These are phyloP conservation scores for Terfezia claveryi DNA, from an alignment of 495 filamentous ascomycete species.

Conservation along the genomic window DNA sequence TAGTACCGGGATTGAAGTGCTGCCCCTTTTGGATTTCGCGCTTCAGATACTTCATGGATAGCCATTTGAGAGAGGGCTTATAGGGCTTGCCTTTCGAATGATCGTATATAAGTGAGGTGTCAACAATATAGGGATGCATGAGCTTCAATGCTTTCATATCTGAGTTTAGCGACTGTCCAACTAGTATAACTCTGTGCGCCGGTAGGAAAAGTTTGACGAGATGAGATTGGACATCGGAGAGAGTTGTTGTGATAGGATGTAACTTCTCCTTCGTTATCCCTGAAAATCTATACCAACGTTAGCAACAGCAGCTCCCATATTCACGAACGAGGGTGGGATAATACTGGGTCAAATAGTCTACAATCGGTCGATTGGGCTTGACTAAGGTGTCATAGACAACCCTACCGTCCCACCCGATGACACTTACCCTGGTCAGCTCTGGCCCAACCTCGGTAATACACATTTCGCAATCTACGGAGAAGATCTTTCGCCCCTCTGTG, in stretches of 20 bases:
- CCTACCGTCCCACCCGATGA: constrained; percentile 67
- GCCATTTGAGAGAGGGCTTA: constrained; percentile 58
- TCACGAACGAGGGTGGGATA: constrained; percentile 1
- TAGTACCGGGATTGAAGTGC: constrained; percentile 6
- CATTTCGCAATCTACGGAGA: constrained; percentile 93
- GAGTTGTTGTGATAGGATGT: constrained; percentile 56
- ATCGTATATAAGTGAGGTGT: constrained; percentile 63
- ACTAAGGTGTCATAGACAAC: constrained; percentile 74
- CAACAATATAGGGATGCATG: constrained; percentile 79
- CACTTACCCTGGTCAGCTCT: constrained; percentile 68
- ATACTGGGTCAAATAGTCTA: constrained; percentile 69
- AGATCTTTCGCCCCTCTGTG: constrained; percentile 58
- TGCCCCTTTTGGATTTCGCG: constrained; percentile 70
- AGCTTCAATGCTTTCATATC: constrained; percentile 66
- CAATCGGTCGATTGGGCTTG: constrained; percentile 64
- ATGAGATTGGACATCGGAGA: constrained; percentile 59
- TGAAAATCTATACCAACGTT: constrained; percentile 30
- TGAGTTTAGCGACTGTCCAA: constrained; percentile 83
- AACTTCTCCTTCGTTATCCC: constrained; percentile 77
- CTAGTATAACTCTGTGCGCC: constrained; percentile 39
- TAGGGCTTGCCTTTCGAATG: constrained; percentile 55
- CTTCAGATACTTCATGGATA: constrained; percentile 54
- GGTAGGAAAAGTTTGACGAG: constrained; percentile 52
- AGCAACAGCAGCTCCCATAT: not conserved
- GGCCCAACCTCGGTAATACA: constrained; percentile 54